A percentile compares a stretch with the other conserved stretches of the same genome.
phyloP scores from a whole-genome alignment of 164 flowering plant species.

The Annona squamosa region DNA sequence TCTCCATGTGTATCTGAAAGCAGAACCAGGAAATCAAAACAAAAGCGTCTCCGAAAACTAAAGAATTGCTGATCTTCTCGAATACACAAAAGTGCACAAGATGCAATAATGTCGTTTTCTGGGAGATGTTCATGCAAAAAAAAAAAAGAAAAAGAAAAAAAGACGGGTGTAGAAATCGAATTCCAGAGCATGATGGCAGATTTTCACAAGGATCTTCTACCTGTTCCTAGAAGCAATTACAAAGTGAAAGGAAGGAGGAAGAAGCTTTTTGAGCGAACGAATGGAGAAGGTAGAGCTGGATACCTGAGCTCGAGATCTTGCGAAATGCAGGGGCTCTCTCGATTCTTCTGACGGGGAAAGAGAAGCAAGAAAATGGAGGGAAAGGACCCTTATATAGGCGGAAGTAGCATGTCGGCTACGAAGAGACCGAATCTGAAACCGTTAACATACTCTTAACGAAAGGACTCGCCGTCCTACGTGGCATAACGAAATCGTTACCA shows the following conservation, averaged over 20 bases:
- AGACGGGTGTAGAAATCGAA: not conserved
- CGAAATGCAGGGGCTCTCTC: too few species aligned
- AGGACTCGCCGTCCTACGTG: constrained; percentile 2
- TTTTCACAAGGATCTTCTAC: not conserved
- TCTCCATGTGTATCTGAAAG: constrained; percentile 30
- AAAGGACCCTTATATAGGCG: constrained; percentile 1
- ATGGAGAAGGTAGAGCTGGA: too few species aligned
- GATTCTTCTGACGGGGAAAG: not conserved
- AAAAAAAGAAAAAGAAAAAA: not conserved
- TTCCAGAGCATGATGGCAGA: not conserved
- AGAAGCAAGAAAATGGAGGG: not conserved
- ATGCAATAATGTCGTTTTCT: too few species aligned
- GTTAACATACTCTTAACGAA: constrained; percentile 5
- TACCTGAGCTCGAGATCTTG: too few species aligned
- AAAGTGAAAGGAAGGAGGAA: too few species aligned
- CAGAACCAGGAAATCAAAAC: not conserved
- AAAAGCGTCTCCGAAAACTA: not conserved
- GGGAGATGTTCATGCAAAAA: too few species aligned
- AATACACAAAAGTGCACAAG: not conserved
- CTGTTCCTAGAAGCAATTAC: too few species aligned
- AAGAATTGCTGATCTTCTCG: not conserved
- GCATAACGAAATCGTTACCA: not conserved
- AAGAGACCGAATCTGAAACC: constrained; percentile 11
- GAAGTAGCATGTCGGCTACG: not conserved
- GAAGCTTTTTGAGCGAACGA: too few species aligned